Conservation (phyloP, 768 basidiomycete species). For the Boletus barrowsii region DNA sequence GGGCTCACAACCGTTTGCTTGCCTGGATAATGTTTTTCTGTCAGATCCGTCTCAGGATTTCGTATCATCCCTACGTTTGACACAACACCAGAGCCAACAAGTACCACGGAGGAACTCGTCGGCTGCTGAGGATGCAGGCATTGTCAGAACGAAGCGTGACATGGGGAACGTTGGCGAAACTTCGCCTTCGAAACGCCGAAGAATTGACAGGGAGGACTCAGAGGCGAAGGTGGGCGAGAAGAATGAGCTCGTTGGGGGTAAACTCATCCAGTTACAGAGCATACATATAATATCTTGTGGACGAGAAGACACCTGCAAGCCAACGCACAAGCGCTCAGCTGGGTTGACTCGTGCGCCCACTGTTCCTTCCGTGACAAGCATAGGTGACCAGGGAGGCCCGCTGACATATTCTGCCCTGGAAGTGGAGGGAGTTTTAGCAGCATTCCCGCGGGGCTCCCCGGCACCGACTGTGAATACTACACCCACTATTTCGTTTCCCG, state of each 20-base stretch:
- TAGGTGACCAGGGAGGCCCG: neutral
- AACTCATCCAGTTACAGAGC: neutral
- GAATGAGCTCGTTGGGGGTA: neutral
- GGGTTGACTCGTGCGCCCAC: neutral
- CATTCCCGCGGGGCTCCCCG: neutral
- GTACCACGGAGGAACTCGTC: neutral
- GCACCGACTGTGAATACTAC: neutral
- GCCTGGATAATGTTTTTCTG: conserved; percentile 15
- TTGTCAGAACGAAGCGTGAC: neutral
- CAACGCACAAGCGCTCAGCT: neutral
- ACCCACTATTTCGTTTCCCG: conserved; percentile 20
- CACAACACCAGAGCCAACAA: neutral
- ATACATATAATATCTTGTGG: neutral
- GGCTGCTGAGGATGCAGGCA: neutral
- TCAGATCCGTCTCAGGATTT: neutral
- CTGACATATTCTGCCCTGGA: neutral
- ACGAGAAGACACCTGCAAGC: neutral
- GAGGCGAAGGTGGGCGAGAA: neutral
- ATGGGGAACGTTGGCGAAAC: conserved; percentile 3
- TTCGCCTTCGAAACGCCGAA: conserved; percentile 13
- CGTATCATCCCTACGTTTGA: neutral
- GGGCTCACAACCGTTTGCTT: conserved; percentile 12
- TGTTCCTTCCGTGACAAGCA: neutral
- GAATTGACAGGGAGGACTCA: conserved; percentile 7
- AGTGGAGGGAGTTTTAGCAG: neutral